These are phyloP conservation scores for Boletus fagicola DNA, from an alignment of 768 basidiomycete species.

Conservation along the genomic window DNA sequence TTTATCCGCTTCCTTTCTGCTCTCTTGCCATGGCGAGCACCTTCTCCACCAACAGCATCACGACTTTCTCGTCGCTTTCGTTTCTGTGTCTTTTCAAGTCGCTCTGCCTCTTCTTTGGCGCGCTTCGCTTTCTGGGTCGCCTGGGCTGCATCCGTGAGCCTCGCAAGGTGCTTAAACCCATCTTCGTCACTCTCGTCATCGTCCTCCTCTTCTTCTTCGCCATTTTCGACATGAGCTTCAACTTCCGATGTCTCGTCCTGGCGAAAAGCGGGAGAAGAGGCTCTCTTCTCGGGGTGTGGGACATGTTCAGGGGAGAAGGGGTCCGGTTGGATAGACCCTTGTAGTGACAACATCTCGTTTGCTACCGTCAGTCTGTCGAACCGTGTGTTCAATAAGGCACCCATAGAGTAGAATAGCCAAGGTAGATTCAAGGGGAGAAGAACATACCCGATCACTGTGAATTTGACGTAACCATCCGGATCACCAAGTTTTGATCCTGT, in stretches of 20 bases:
- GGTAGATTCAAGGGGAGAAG: background rate
- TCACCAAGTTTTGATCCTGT: conserved; percentile 74
- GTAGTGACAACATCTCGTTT: conserved; percentile 89
- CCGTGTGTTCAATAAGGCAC: conserved; percentile 4
- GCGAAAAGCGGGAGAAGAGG: background rate
- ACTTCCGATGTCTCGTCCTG: conserved; percentile 21
- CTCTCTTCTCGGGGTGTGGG: conserved; percentile 26
- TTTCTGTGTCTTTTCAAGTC: conserved; percentile 31
- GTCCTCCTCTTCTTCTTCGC: conserved; percentile 2
- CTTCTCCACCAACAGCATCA: conserved; percentile 10
- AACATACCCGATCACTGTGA: conserved; percentile 79
- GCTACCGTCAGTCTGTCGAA: conserved; percentile 72
- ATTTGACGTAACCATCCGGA: conserved; percentile 62
- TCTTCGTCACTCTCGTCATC: conserved; percentile 31
- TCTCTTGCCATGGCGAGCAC: conserved; percentile 7
- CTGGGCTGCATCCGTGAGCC: conserved; percentile 30
- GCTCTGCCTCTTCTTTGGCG: conserved; percentile 28
- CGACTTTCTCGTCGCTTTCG: conserved; percentile 28
- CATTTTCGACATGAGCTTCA: conserved; percentile 6
- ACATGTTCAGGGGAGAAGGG: conserved; percentile 68
- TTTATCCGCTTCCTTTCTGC: conserved; percentile 16
- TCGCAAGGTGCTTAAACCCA: conserved; percentile 33
- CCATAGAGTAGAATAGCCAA: background rate
- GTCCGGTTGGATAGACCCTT: conserved; percentile 77
- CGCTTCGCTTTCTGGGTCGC: conserved; percentile 24